Evolutionary conservation across 768 basidiomycete genomes (phyloP), one percentile per base, ranked within the genome.

Genomic region (Austroboletus eburneus): DNA sequence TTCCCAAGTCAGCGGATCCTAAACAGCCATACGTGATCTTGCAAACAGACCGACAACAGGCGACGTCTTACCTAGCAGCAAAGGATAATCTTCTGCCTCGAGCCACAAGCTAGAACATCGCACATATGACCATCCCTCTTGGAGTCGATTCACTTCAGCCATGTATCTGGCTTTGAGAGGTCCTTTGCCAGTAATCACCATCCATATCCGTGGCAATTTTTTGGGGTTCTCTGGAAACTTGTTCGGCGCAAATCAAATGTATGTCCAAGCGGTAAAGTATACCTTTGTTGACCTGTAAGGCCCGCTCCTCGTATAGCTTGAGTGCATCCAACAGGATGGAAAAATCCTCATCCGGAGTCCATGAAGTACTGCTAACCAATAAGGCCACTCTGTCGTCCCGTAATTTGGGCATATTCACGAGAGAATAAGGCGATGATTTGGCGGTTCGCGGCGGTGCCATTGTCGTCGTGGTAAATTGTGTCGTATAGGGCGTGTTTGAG

Each of bases 291-390:
- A 64, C 51, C 41, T 64, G 60, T 20, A 59, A 55, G 16, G 82
- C 85, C 20, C 72, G 78, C 13, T 61, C 47, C 54, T 98, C 85
- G 62, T 96, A 98, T 14, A 68, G 34, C 13, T 69, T 62, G 32
- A 99, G 70, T 3, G 92, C 91, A 17, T 79, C 74, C 18, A 97
- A 66, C 16, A 99, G 79, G 42, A 96, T 78, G 9, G 77, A 69
- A 54, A 99, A 97, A 63, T 98, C 93, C 64, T 99, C 96, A 58
- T 99, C 96, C 6, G 91, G 81, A 1, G 96, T 98, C 95, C 95
- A 98, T 14, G 89, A 92, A 1, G 96, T 99, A 54, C 91, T 90
- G 20, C 89, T 91, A 22, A 99, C 83, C 16, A 97, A 54, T 2
- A 98, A 69, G 1, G 91, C 93, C 4, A 92, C 91, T 46, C 94